Percentiles rank a stretch among this genome's conserved stretches.
These are phyloP conservation scores for Leccinum pseudoinsigne DNA, from an alignment of 1,284 basidiomycete species.

Conservation along the genomic window DNA sequence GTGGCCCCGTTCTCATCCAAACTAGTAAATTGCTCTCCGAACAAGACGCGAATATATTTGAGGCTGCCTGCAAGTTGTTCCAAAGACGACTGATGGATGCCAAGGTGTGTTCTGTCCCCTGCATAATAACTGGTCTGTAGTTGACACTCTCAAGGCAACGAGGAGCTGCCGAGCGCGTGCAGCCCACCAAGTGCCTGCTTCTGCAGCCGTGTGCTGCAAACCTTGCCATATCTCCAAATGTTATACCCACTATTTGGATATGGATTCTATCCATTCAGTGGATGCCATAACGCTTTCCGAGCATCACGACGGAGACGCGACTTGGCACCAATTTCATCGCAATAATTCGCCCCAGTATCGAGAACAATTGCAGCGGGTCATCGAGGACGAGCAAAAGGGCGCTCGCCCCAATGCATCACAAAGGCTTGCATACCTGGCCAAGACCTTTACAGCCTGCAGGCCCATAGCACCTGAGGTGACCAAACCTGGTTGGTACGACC, in stretches of 20 bases:
- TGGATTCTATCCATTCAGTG: conserved; percentile 48
- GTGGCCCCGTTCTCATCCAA: conserved; percentile 17
- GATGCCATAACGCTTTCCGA: conserved; percentile 43
- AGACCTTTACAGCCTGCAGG: conserved; percentile 43
- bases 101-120: conserved; percentile 15
- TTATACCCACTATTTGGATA: conserved; percentile 49
- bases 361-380: conserved; percentile 19
- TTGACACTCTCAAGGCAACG: conserved; percentile 14
- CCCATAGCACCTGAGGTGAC: conserved; percentile 39
- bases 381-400: conserved; percentile 38
- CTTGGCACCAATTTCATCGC: conserved; percentile 52
- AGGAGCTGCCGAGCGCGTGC: conserved; percentile 27
- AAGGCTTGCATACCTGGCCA: conserved; percentile 40
- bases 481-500: conserved; percentile 55
- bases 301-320: conserved; percentile 30
- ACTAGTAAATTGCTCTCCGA: conserved; percentile 26
- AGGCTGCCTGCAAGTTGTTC: conserved; percentile 36
- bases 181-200: conserved; percentile 20
- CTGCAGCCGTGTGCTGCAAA: conserved; percentile 43
- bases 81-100: conserved; percentile 21
- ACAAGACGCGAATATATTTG: conserved; percentile 29
- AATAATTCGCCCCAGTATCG: conserved; percentile 29
- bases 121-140: not conserved
- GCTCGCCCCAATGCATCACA: conserved; percentile 33
- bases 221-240: conserved; percentile 52